Percentiles rank a stretch among this genome's conserved stretches.
Evolutionary conservation across 2,329 filamentous ascomycete species (phyloP).

Genomic region (Alternaria hordeiaustralica): DNA sequence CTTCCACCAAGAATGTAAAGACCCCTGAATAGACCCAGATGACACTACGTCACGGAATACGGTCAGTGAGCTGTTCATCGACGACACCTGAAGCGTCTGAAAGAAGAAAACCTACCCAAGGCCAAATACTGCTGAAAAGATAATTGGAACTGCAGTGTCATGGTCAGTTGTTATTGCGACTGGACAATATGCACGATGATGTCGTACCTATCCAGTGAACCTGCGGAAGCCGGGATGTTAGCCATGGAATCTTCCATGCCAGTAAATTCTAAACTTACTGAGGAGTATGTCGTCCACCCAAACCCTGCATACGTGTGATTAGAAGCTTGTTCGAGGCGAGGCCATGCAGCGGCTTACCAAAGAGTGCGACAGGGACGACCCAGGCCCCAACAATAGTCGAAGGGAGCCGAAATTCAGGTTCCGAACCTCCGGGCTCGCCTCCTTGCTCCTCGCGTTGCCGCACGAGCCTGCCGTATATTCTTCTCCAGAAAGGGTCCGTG

Average conservation of each 20-base stretch:
- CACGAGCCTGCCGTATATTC: constrained; percentile 65
- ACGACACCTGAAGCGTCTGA: constrained; percentile 27
- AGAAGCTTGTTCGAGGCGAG: constrained; percentile 34
- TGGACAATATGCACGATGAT: constrained; percentile 26
- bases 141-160: constrained; percentile 54
- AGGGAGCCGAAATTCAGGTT: constrained; percentile 87
- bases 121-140: constrained; percentile 57
- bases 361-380: constrained; percentile 80
- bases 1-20: constrained; percentile 84
- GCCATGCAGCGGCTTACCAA: constrained; percentile 62
- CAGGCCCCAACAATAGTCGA: constrained; percentile 71
- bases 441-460: constrained; percentile 59
- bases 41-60: constrained; percentile 57
- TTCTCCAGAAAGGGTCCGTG: constrained; percentile 71
- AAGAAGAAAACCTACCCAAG: constrained; percentile 47
- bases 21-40: constrained; percentile 82
- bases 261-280: constrained; percentile 73
- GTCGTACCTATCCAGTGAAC: constrained; percentile 59
- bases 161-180: constrained; percentile 43
- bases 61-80: constrained; percentile 39
- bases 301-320: constrained; percentile 61
- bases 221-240: constrained; percentile 44
- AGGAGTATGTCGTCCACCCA: constrained; percentile 79
- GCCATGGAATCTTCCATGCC: constrained; percentile 40
- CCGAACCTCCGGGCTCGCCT: constrained; percentile 64